These are phyloP conservation scores for Pestalotiopsis sp. DNA, from an alignment of 2,329 filamentous ascomycete species.

Conservation along the genomic window DNA sequence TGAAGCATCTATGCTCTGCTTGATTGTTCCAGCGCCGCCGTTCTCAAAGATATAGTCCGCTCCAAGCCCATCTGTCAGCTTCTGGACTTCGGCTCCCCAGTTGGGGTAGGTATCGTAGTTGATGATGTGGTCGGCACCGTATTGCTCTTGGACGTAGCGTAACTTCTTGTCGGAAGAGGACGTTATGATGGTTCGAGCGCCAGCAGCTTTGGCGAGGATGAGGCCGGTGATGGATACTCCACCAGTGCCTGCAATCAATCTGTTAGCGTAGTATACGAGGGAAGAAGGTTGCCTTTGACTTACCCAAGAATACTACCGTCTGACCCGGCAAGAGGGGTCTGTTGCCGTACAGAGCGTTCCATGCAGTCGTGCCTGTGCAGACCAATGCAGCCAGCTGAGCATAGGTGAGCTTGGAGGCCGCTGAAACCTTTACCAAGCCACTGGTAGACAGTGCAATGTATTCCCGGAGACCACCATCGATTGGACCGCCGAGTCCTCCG, in stretches of 20 bases:
- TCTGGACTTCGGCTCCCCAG: slow-evolving; percentile 47
- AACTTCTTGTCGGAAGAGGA: slow-evolving; percentile 55
- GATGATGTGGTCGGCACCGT: slow-evolving; percentile 47
- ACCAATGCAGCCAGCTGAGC: not conserved
- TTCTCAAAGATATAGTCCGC: slow-evolving; percentile 43
- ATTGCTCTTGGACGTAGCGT: slow-evolving; percentile 29
- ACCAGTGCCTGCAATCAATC: not conserved
- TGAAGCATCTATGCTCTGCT: slow-evolving; percentile 47
- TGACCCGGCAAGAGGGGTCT: not conserved
- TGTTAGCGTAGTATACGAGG: not conserved
- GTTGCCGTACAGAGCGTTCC: not conserved
- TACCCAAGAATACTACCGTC: not conserved
- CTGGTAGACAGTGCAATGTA: not conserved
- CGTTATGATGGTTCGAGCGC: slow-evolving; percentile 51
- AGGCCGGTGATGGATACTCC: not conserved
- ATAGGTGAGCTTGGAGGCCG: not conserved
- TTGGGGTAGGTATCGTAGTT: slow-evolving; percentile 50
- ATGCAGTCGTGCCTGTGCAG: not conserved
- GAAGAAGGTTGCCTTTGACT: not conserved
- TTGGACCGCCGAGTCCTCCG: not conserved
- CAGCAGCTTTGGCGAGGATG: not conserved
- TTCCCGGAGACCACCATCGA: not conserved
- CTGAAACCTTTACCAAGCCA: not conserved
- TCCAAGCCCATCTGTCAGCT: slow-evolving; percentile 45
- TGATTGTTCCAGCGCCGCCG: slow-evolving; percentile 41